Evolutionary conservation across 305 asterid genomes (phyloP).

Genomic region (Solanum hybrid): DNA sequence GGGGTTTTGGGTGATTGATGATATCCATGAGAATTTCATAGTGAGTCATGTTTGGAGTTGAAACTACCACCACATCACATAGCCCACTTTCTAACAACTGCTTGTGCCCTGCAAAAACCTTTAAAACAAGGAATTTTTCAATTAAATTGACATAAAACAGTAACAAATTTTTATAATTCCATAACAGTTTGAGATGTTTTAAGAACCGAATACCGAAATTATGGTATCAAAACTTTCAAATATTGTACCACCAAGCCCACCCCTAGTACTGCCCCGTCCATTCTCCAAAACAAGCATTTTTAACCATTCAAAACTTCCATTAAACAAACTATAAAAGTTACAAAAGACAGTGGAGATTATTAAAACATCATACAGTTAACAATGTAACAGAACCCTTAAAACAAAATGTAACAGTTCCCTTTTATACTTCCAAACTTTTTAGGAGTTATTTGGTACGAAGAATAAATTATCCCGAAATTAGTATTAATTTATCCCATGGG

Average conservation of each 20-base stretch:
- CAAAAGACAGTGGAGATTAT: background rate
- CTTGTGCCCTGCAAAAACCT: constrained; percentile 66
- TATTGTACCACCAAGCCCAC: too few species aligned
- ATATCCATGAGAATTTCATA: constrained; percentile 81
- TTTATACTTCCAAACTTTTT: background rate
- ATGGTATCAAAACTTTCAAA: background rate
- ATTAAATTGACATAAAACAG: background rate
- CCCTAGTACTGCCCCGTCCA: background rate
- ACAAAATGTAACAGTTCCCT: background rate
- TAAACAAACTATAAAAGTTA: background rate
- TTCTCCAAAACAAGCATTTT: background rate
- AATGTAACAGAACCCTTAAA: background rate
- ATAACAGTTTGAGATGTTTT: background rate
- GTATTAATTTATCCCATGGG: background rate
- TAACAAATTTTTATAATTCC: background rate
- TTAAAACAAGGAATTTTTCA: background rate
- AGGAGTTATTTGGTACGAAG: background rate
- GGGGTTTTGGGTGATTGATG: constrained; percentile 54
- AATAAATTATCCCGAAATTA: background rate
- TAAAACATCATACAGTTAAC: background rate
- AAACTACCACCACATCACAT: constrained; percentile 74
- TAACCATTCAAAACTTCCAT: background rate
- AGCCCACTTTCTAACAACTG: constrained; percentile 63
- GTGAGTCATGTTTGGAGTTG: constrained; percentile 95
- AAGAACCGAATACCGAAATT: background rate